phyloP scores from a whole-genome alignment of 352 stramenopile species.

The Phytophthora nicotianae region DNA sequence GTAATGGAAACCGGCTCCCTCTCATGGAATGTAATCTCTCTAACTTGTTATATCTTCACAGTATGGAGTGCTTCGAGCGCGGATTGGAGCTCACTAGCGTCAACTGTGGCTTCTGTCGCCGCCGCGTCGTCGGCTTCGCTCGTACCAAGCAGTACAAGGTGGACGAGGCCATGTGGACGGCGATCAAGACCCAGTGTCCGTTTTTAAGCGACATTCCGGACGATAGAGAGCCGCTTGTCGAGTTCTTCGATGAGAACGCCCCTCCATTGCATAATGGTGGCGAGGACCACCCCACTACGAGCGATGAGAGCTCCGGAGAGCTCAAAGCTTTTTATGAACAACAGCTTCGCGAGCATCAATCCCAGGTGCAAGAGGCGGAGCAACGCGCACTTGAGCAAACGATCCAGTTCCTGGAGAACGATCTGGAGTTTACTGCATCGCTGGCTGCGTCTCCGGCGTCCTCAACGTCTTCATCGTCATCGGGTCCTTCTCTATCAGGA shows the following conservation, averaged over 20 bases:
- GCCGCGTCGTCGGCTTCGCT: conserved; percentile 75
- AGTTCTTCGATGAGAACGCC: conserved; percentile 62
- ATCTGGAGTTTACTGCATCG: conserved; percentile 49
- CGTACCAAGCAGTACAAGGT: conserved; percentile 78
- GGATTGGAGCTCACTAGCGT: conserved; percentile 74
- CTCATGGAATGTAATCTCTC: background rate
- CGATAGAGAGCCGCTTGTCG: conserved; percentile 37
- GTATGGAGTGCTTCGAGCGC: conserved; percentile 74
- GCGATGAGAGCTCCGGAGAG: conserved; percentile 28
- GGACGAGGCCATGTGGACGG: conserved; percentile 63
- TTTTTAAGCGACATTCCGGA: conserved; percentile 40
- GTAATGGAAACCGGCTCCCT: conserved; percentile 27
- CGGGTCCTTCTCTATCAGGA: conserved; percentile 1
- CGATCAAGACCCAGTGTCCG: conserved; percentile 56
- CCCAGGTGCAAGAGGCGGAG: conserved; percentile 39
- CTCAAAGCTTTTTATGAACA: conserved; percentile 54
- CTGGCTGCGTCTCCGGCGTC: conserved; percentile 28
- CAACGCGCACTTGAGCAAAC: conserved; percentile 51
- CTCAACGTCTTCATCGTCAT: conserved; percentile 27
- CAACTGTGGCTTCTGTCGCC: conserved; percentile 83
- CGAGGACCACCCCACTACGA: conserved; percentile 28
- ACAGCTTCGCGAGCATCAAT: conserved; percentile 37
- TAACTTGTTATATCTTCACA: conserved; percentile 22
- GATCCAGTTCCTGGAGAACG: conserved; percentile 58
- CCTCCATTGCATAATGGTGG: conserved; percentile 32